Percentiles rank a stretch among this genome's conserved stretches.
phyloP scores from a whole-genome alignment of 2,329 filamentous ascomycete genomes.

The Colletotrichum falcatum region DNA sequence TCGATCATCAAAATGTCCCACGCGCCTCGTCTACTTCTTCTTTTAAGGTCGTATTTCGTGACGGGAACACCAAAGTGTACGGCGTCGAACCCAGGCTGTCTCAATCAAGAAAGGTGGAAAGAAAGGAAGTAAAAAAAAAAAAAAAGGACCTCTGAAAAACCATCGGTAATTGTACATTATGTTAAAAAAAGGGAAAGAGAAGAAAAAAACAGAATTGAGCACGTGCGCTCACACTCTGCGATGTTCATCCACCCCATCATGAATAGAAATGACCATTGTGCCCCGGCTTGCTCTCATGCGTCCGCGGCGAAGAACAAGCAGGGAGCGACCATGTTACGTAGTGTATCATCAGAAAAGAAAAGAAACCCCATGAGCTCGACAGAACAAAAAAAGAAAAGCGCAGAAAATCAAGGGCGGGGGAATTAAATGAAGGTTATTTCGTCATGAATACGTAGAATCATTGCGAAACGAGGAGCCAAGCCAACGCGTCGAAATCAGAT shows the following conservation, averaged over 20 bases:
- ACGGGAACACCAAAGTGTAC: neutral
- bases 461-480: slow-evolving; percentile 38
- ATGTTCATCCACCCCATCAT: slow-evolving; percentile 27
- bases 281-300: slow-evolving; percentile 21
- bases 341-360: slow-evolving; percentile 36
- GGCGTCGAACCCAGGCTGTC: slow-evolving; percentile 7
- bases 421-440: slow-evolving; percentile 37
- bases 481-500: slow-evolving; percentile 28
- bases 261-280: slow-evolving; percentile 20
- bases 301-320: slow-evolving; percentile 19
- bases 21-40: neutral
- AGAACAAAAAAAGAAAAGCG: slow-evolving; percentile 7
- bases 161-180: slow-evolving; percentile 42
- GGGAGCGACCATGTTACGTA: slow-evolving; percentile 22
- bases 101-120: neutral
- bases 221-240: slow-evolving; percentile 20
- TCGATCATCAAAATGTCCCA: slow-evolving; percentile 31
- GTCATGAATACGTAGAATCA: slow-evolving; percentile 42
- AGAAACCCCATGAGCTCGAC: slow-evolving; percentile 16
- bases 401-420: slow-evolving; percentile 6
- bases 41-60: slow-evolving; percentile 3
- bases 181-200: slow-evolving; percentile 27
- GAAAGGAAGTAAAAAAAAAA: neutral
- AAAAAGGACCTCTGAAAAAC: neutral
- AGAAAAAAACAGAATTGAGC: slow-evolving; percentile 3